Percentiles rank a stretch among this genome's conserved stretches.
phyloP scores from a whole-genome alignment of 441 rosid genomes.

The Hura crepitans region DNA sequence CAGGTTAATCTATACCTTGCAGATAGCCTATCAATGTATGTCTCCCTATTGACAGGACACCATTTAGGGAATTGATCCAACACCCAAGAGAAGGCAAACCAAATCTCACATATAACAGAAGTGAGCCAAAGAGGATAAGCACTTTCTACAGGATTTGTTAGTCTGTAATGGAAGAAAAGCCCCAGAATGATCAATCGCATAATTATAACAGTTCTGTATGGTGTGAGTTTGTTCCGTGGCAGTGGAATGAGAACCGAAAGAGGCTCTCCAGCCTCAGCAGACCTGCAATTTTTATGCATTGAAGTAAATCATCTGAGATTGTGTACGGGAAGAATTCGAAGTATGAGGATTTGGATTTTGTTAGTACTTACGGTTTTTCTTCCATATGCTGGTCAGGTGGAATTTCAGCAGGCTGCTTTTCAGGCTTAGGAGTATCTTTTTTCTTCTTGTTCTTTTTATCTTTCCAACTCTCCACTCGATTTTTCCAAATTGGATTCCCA shows the following conservation, averaged over 20 bases:
- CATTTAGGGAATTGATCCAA: constrained; percentile 98
- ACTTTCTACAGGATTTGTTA: constrained; percentile 87
- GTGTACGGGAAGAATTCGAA: too few species aligned
- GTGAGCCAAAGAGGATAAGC: constrained; percentile 81
- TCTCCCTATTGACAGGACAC: constrained; percentile 68
- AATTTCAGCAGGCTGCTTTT: constrained; percentile 46
- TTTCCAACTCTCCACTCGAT: constrained; percentile 96
- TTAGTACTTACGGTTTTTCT: constrained; percentile 54
- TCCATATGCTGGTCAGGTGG: constrained; percentile 90
- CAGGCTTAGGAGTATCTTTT: constrained; percentile 51
- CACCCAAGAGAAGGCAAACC: constrained; percentile 98
- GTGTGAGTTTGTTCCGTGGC: constrained; percentile 56
- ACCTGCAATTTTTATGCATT: too few species aligned
- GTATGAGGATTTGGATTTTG: neutral
- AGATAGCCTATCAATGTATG: constrained; percentile 60
- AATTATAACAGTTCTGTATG: constrained; percentile 71
- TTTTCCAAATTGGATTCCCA: constrained; percentile 97
- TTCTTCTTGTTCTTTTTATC: constrained; percentile 88
- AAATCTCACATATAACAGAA: constrained; percentile 93
- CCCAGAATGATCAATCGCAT: constrained; percentile 74
- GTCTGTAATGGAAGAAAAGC: constrained; percentile 84
- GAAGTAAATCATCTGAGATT: too few species aligned
- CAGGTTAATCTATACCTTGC: constrained; percentile 51
- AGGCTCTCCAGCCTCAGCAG: constrained; percentile 57
- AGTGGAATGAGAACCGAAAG: constrained; percentile 67